Percentiles rank a stretch among this genome's conserved stretches.
These are phyloP conservation scores for Hypomontagnella monticulosa DNA, from an alignment of 495 filamentous ascomycete species.

Conservation along the genomic window DNA sequence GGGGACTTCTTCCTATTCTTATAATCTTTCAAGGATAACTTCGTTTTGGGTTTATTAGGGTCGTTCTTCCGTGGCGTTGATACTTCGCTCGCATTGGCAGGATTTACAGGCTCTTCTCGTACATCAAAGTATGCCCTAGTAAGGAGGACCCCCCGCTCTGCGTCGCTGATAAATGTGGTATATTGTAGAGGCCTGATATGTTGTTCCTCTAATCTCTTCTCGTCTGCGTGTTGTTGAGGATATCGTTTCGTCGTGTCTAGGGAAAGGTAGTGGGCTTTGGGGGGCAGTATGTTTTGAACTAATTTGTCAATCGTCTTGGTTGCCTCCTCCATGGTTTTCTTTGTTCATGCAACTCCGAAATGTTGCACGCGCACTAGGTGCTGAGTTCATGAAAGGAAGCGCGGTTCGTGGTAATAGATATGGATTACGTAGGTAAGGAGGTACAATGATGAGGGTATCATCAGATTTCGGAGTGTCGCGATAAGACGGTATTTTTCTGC, in stretches of 20 bases:
- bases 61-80: slow-evolving; percentile 43
- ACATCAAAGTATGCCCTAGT: slow-evolving; percentile 57
- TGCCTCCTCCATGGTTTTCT: slow-evolving; percentile 61
- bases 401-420: slow-evolving; percentile 20
- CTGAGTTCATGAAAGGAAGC: slow-evolving; percentile 36
- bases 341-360: slow-evolving; percentile 45
- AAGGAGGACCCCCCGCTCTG: slow-evolving; percentile 57
- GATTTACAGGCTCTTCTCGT: slow-evolving; percentile 47
- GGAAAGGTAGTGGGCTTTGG: slow-evolving; percentile 55
- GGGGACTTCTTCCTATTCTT: slow-evolving; percentile 53
- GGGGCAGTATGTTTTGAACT: slow-evolving; percentile 55
- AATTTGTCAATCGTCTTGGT: slow-evolving; percentile 55
- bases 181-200: slow-evolving; percentile 53
- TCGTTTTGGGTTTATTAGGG: slow-evolving; percentile 54
- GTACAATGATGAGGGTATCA: slow-evolving; percentile 29
- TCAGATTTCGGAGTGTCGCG: slow-evolving; percentile 31
- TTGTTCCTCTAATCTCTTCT: slow-evolving; percentile 54
- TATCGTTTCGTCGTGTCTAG: slow-evolving; percentile 50
- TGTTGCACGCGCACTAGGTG: slow-evolving; percentile 42
- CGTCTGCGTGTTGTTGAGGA: slow-evolving; percentile 44
- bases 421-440: slow-evolving; percentile 11
- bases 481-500: slow-evolving; percentile 30
- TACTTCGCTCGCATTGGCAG: slow-evolving; percentile 39
- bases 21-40: slow-evolving; percentile 59
- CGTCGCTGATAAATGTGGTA: slow-evolving; percentile 56